phyloP scores from a whole-genome alignment of 345 rosid species.

The Mercurialis annua region DNA sequence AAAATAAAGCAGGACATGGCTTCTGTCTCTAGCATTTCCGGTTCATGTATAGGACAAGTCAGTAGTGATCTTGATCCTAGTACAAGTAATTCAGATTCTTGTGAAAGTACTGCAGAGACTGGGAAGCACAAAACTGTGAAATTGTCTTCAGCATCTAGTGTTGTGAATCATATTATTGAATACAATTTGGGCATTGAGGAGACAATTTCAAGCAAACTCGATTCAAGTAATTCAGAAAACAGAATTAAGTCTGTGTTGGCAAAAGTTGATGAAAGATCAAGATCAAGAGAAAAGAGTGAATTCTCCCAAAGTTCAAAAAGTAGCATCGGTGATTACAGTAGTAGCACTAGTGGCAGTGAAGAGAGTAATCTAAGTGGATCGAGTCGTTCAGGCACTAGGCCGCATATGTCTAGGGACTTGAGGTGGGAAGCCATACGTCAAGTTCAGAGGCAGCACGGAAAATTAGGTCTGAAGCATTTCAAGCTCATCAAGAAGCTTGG shows the following conservation, averaged over 20 bases:
- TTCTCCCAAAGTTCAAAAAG: conserved; percentile 81
- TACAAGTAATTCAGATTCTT: conserved; percentile 27
- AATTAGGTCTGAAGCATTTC: conserved; percentile 57
- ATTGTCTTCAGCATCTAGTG: conserved; percentile 37
- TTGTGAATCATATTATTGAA: conserved; percentile 34
- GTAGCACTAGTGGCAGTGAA: conserved; percentile 56
- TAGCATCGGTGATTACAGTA: conserved; percentile 70
- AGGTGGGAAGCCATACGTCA: conserved; percentile 71
- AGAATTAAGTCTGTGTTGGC: conserved; percentile 29
- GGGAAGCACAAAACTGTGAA: conserved; percentile 36
- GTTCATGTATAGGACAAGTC: conserved; percentile 22
- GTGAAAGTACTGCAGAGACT: conserved; percentile 18
- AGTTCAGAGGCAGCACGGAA: conserved; percentile 56
- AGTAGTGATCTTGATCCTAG: conserved; percentile 34
- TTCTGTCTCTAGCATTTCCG: conserved; percentile 34
- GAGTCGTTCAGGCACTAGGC: conserved; percentile 53
- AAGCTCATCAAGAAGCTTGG: conserved; percentile 68
- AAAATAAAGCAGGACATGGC: conserved; percentile 40
- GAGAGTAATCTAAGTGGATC: conserved; percentile 53
- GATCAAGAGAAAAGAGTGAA: conserved; percentile 58
- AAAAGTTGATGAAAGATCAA: conserved; percentile 48
- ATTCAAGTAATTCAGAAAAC: conserved; percentile 26
- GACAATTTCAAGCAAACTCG: conserved; percentile 33
- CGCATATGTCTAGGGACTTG: conserved; percentile 72
- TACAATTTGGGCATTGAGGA: conserved; percentile 32